Evolutionary conservation across 805 yeast species (phyloP), one percentile per base, ranked within the genome.

Genomic region (Candida palmyrensis): DNA sequence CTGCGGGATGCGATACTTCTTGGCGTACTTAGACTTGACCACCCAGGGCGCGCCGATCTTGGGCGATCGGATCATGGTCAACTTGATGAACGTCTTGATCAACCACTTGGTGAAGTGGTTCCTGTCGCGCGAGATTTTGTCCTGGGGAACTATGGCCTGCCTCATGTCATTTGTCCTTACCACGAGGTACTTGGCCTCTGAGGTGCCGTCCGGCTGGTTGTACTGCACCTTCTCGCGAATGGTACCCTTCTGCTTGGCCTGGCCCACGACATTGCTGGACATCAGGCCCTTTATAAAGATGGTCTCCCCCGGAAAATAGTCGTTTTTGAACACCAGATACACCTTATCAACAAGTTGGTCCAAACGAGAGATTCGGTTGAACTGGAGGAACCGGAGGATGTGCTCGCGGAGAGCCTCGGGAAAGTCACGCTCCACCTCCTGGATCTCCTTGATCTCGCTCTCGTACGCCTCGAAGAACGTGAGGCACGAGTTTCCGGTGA

Each of bases 21-120:
- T 68, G 0, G 92, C 92, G 54, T 75, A 86, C 43, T 80, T 79
- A 17, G 75, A 77, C 51, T 81, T 83, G 11, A 92, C 92, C 14
- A 90, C 78, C 97, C 97, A 92, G 3, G 97, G 97, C 3, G 97
- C 90, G 3, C 97, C 97, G 27, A 80, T 68, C 68, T 83, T 85
- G 35, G 81, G 72, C 2, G 89, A 84, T 36, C 95, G 75, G 6
- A 82, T 69, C 52, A 86, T 71, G 28, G 86, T 73, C 53, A 84
- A 71, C 57, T 89, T 84, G 52, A 89, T 71, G 53, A 92, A 80
- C n/a, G 96, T 81, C 54, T 89, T 83, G 23, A 92, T 82, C 34
- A 83, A 72, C 76, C 89, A 82, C 56, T 90, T 92, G 7, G 97
- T 89, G 62, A 88, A 89, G 34, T 82, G 71, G 40, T 82, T 81